Conservation (phyloP, 805 yeast genomes). For the Cyberlindnera petersonii region DNA sequence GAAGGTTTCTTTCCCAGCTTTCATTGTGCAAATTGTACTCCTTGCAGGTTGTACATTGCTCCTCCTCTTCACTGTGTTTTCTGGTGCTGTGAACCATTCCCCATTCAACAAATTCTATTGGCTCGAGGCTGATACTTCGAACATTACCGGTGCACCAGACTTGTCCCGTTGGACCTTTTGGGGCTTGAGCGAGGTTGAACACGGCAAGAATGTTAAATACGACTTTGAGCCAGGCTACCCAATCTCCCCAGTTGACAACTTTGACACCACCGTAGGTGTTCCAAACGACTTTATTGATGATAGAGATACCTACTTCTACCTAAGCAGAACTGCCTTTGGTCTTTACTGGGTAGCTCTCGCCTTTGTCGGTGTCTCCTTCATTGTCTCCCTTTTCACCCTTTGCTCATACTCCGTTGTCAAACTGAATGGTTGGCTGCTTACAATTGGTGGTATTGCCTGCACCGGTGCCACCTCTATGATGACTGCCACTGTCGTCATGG, state of each 20-base stretch:
- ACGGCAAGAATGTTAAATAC: conserved; percentile 33
- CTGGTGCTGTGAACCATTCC: conserved; percentile 55
- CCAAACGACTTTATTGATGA: conserved; percentile 51
- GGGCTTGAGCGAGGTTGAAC: conserved; percentile 58
- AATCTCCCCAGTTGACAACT: conserved; percentile 71
- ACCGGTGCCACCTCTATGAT: conserved; percentile 63
- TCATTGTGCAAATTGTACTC: conserved; percentile 15
- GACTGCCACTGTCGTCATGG: conserved; percentile 78
- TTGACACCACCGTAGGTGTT: conserved; percentile 47
- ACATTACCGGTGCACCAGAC: conserved; percentile 44
- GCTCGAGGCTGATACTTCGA: conserved; percentile 64
- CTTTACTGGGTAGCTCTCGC: conserved; percentile 56
- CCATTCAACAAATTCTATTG: conserved; percentile 68
- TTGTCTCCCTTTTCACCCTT: conserved; percentile 51
- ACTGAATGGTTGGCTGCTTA: conserved; percentile 48
- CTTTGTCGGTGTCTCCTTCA: conserved; percentile 59
- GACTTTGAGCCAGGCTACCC: conserved; percentile 64
- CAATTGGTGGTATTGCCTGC: conserved; percentile 49
- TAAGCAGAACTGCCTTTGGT: conserved; percentile 64
- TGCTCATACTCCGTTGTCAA: conserved; percentile 54
- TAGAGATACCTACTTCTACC: conserved; percentile 57
- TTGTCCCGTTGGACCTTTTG: conserved; percentile 78
- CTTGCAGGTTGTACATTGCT: conserved; percentile 38
- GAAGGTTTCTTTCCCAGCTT: conserved; percentile 17
- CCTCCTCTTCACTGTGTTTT: conserved; percentile 54